Evolutionary conservation across 2,329 filamentous ascomycete species (phyloP), one percentile per base, ranked within the genome.

Genomic region (Venturia pyrina): DNA sequence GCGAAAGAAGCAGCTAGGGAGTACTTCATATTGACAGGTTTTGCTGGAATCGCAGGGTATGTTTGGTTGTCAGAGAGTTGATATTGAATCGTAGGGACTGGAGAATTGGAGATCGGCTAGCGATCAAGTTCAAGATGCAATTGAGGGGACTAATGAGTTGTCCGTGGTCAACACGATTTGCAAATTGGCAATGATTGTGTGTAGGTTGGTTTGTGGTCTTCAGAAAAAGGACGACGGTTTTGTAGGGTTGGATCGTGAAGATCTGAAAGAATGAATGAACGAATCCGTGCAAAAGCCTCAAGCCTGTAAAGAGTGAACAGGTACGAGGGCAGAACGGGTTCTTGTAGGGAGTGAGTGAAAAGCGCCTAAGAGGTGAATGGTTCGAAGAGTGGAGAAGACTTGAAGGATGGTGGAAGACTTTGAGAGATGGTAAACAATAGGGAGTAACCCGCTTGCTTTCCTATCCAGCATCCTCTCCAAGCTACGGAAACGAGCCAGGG

Each of bases 291-390:
- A 59, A 53, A 28, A 48, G 53, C 63, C 37, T 65, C 63, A 59
- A 65, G 63, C 63, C 53, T 65, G 53, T 57, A 65, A 46, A 62
- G 60, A 62, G 43, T 46, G 60, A 8, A 46, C 60, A 62, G 60
- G 60, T 21, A 62, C 40, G 40, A 62, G 43, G 40, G 43, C 28
- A 46, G 28, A 5, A 32, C 40, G 40, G 60, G 60, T 44, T 62
- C n/a, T 43, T 43, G 60, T 62, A 62, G 60, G 37, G 53, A 59
- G 24, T 3, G 53, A 37, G 24, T 59, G 53, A 37, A n/a, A 11
- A n/a, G 15, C 15, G 53, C n/a, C 53, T 59, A 59, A 10, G 17
- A 13, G 15, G 34, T 57, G 53, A 59, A 28, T 59, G 53, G 53
- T 59, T 59, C 28, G 32, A 59, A 59, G 24, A 28, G 53, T 59